Conservation (phyloP, 2,329 filamentous ascomycete genomes). For the Nothophoma quercina region DNA sequence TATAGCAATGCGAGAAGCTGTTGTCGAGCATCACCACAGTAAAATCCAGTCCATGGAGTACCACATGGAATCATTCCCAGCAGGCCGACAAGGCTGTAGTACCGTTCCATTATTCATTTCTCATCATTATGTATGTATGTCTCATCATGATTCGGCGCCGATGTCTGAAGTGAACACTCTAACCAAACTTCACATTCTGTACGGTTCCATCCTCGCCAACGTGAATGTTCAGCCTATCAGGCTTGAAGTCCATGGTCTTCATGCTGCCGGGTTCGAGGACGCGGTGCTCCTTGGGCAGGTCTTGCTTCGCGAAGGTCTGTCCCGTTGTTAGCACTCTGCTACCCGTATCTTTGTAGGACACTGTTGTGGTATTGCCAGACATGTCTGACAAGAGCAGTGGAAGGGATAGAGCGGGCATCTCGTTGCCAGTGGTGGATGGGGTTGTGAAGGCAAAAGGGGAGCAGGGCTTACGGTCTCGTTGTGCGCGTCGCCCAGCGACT, state of each 20-base stretch:
- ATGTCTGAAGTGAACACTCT: too few species aligned
- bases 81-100: too few species aligned
- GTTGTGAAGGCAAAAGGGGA: background rate
- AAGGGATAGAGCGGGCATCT: constrained; percentile 6
- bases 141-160: too few species aligned
- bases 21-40: too few species aligned
- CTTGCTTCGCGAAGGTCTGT: constrained; percentile 60
- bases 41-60: too few species aligned
- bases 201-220: constrained; percentile 59
- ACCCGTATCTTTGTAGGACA: too few species aligned
- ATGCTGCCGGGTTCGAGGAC: constrained; percentile 56
- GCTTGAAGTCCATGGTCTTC: constrained; percentile 57
- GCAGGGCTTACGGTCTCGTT: constrained; percentile 53
- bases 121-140: too few species aligned
- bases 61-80: too few species aligned
- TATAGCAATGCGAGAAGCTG: too few species aligned
- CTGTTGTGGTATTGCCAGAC: too few species aligned
- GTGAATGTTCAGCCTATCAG: constrained; percentile 59
- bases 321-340: background rate
- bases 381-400: background rate
- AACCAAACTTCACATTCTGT: too few species aligned
- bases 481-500: constrained; percentile 58
- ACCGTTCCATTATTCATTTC: too few species aligned
- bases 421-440: background rate
- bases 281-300: constrained; percentile 58